phyloP scores from a whole-genome alignment of 768 basidiomycete genomes.

The Amyloporia xantha region DNA sequence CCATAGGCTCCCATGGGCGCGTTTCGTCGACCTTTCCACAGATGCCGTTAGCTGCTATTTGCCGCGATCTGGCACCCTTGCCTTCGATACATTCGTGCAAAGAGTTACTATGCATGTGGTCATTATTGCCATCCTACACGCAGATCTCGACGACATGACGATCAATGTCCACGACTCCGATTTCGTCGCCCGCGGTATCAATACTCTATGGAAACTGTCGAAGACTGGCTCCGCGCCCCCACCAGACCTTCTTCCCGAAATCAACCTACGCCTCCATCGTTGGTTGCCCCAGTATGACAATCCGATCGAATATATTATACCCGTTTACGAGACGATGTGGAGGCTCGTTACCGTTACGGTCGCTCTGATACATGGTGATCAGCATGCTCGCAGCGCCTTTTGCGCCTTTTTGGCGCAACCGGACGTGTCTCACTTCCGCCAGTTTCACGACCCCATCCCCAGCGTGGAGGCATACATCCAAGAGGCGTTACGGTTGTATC shows the following conservation, averaged over 20 bases:
- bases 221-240: slow-evolving; percentile 30
- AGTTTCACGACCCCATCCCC: slow-evolving; percentile 12
- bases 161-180: slow-evolving; percentile 29
- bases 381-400: slow-evolving; percentile 26
- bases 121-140: slow-evolving; percentile 34
- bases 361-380: slow-evolving; percentile 30
- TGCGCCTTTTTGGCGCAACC: slow-evolving; percentile 30
- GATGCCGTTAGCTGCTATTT: not conserved
- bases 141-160: slow-evolving; percentile 18
- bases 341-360: slow-evolving; percentile 43
- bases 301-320: slow-evolving; percentile 48
- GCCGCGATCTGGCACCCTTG: slow-evolving; percentile 2
- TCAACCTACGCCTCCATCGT: slow-evolving; percentile 31
- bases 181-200: slow-evolving; percentile 35
- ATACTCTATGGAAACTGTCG: slow-evolving; percentile 40
- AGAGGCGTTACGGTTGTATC: slow-evolving; percentile 44
- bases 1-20: slow-evolving; percentile 24
- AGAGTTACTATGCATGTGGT: slow-evolving; percentile 37
- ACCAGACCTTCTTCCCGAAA: slow-evolving; percentile 22
- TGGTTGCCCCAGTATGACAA: slow-evolving; percentile 37
- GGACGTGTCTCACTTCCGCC: slow-evolving; percentile 24
- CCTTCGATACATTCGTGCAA: slow-evolving; percentile 38
- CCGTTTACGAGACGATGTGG: slow-evolving; percentile 60
- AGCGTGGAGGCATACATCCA: slow-evolving; percentile 32
- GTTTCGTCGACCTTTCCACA: slow-evolving; percentile 25